Evolutionary conservation across 106 monocot species (phyloP).

Genomic region (Allium fistulosum): DNA sequence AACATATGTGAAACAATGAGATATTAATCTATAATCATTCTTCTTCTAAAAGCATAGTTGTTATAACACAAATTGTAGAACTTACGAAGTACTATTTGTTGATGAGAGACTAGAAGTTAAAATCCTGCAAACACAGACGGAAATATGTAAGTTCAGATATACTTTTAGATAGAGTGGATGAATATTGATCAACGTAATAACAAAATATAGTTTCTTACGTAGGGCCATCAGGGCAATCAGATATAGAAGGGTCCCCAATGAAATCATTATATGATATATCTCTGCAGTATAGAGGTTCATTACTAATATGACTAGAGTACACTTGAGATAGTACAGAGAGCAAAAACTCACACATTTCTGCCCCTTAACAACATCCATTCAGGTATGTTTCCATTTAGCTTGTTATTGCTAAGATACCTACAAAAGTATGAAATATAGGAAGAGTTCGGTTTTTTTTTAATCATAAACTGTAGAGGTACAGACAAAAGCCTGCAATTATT

Average conservation of each 20-base stretch:
- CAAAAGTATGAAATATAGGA: not conserved
- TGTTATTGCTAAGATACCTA: conserved; percentile 76
- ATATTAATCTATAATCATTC: not conserved
- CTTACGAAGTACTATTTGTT: conserved; percentile 8
- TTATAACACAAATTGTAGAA: not conserved
- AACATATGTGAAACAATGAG: not conserved
- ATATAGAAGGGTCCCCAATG: conserved; percentile 25
- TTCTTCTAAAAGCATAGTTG: not conserved
- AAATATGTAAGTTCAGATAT: not conserved
- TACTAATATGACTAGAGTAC: not conserved
- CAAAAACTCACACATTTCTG: conserved; percentile 35
- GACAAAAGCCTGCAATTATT: not conserved
- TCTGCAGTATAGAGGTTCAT: conserved; percentile 24
- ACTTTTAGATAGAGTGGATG: not conserved
- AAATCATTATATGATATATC: conserved; percentile 75
- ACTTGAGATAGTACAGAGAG: not conserved
- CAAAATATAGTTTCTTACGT: conserved; percentile 24
- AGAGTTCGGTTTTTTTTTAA: not conserved
- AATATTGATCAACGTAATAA: not conserved
- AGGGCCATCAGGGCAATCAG: conserved; percentile 28
- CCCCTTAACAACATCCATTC: conserved; percentile 49
- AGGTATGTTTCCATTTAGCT: conserved; percentile 66
- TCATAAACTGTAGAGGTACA: not conserved
- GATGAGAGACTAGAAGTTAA: conserved; percentile 38
- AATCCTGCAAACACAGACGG: conserved; percentile 22